These are phyloP conservation scores for Leccinum fibrillosum DNA, from an alignment of 768 basidiomycete genomes.

Conservation along the genomic window DNA sequence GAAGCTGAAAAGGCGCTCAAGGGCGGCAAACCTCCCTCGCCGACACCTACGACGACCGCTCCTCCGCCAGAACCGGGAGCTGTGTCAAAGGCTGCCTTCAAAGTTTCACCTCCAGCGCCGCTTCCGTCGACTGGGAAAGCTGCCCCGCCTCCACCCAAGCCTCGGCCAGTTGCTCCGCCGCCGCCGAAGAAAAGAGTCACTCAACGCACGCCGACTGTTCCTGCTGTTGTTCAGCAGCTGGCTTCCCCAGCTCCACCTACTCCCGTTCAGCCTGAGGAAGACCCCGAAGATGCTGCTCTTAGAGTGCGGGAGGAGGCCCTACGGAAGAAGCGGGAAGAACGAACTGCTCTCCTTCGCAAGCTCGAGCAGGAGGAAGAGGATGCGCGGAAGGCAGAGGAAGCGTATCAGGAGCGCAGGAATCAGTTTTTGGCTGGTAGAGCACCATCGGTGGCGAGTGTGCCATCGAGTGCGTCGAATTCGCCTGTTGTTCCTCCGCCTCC, in stretches of 20 bases:
- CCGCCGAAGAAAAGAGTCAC: constrained; percentile 25
- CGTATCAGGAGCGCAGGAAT: constrained; percentile 32
- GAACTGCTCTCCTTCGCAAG: constrained; percentile 63
- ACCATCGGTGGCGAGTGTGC: constrained; percentile 25
- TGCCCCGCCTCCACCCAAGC: constrained; percentile 35
- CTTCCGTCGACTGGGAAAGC: constrained; percentile 32
- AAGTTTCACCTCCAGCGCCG: not conserved
- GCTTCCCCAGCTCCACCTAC: constrained; percentile 20
- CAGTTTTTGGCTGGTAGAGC: constrained; percentile 39
- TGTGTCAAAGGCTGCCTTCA: constrained; percentile 20
- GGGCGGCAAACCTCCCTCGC: constrained; percentile 41
- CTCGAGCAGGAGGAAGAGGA: constrained; percentile 68
- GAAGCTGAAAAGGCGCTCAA: constrained; percentile 69
- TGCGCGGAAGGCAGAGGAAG: constrained; percentile 45
- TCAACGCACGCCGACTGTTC: constrained; percentile 15
- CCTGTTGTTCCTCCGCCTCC: constrained; percentile 39
- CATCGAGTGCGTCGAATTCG: constrained; percentile 24
- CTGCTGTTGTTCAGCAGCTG: constrained; percentile 24
- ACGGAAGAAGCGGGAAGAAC: constrained; percentile 71
- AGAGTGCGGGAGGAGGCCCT: constrained; percentile 67
- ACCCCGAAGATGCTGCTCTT: constrained; percentile 75
- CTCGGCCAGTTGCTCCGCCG: constrained; percentile 33
- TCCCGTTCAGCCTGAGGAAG: constrained; percentile 48
- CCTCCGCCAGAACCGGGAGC: constrained; percentile 36
- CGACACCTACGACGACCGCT: constrained; percentile 44